These are phyloP conservation scores for Wickerhamiella azymoides DNA, from an alignment of 805 yeast species.

Conservation along the genomic window DNA sequence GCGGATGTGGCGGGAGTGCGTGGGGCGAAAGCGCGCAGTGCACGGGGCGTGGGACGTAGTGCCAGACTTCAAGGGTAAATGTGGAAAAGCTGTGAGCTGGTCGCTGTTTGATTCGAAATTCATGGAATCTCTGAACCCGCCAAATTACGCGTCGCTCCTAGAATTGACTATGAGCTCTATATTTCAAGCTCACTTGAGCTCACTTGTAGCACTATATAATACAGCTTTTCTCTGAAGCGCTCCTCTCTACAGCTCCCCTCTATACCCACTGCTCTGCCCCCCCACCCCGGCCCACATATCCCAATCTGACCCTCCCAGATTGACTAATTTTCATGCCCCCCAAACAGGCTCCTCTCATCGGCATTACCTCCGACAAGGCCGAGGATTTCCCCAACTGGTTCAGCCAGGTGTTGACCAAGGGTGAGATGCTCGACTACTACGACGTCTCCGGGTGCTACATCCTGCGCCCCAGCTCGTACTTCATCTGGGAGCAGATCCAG, in stretches of 20 bases:
- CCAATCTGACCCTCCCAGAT: neutral
- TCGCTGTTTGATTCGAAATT: no score
- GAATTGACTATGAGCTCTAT: no score
- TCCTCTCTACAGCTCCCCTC: no score
- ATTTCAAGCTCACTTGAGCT: no score
- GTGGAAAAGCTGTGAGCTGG: no score
- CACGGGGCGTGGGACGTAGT: neutral
- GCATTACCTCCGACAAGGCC: conserved; percentile 88
- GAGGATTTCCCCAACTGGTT: conserved; percentile 95
- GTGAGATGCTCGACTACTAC: conserved; percentile 97
- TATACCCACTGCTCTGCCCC: no score
- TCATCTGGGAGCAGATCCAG: conserved; percentile 91
- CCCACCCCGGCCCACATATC: neutral
- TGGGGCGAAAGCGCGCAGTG: neutral
- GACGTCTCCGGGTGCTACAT: conserved; percentile 99
- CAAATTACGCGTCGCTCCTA: no score
- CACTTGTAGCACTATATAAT: no score
- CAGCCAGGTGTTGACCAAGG: conserved; percentile 88
- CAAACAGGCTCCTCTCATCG: conserved; percentile 72
- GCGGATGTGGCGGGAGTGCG: no score
- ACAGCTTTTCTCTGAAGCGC: no score
- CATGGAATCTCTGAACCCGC: no score
- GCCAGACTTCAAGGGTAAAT: no score
- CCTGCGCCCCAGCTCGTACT: conserved; percentile 87
- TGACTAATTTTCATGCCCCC: neutral